A percentile compares a stretch with the other conserved stretches of the same genome.
Conservation (phyloP, 2,329 filamentous ascomycete genomes). For the Verticillium tricorpus region DNA sequence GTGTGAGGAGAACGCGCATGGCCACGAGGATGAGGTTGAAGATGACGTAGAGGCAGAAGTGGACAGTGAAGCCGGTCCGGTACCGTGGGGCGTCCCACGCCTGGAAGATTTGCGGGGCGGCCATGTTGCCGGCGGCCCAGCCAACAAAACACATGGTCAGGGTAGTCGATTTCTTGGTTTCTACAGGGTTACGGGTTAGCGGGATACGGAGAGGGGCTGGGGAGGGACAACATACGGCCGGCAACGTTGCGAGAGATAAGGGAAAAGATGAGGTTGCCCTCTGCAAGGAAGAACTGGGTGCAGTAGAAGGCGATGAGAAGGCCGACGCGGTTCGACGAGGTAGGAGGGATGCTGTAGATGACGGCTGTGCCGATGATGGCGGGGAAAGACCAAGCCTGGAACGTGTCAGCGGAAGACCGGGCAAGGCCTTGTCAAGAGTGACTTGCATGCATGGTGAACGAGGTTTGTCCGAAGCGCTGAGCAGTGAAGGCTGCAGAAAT, state of each 20-base stretch:
- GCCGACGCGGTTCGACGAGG: constrained; percentile 24
- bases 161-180: constrained; percentile 33
- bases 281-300: constrained; percentile 36
- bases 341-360: constrained; percentile 29
- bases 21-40: constrained; percentile 23
- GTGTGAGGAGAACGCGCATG: constrained; percentile 18
- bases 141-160: constrained; percentile 30
- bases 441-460: constrained; percentile 4
- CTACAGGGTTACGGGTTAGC: neutral
- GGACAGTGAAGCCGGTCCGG: constrained; percentile 26
- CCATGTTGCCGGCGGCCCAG: constrained; percentile 32
- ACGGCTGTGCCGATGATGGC: constrained; percentile 32
- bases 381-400: constrained; percentile 15
- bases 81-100: constrained; percentile 27
- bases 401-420: neutral
- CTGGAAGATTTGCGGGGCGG: constrained; percentile 30
- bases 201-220: neutral
- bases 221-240: constrained; percentile 18
- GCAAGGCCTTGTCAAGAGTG: neutral
- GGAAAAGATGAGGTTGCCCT: constrained; percentile 36
- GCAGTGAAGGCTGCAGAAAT: neutral
- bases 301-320: constrained; percentile 36
- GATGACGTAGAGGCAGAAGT: constrained; percentile 28
- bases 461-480: neutral
- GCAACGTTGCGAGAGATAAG: constrained; percentile 35